Evolutionary conservation across 2,329 filamentous ascomycete species (phyloP), one percentile per base, ranked within the genome.

Genomic region (Westerdykella aurantiaca): DNA sequence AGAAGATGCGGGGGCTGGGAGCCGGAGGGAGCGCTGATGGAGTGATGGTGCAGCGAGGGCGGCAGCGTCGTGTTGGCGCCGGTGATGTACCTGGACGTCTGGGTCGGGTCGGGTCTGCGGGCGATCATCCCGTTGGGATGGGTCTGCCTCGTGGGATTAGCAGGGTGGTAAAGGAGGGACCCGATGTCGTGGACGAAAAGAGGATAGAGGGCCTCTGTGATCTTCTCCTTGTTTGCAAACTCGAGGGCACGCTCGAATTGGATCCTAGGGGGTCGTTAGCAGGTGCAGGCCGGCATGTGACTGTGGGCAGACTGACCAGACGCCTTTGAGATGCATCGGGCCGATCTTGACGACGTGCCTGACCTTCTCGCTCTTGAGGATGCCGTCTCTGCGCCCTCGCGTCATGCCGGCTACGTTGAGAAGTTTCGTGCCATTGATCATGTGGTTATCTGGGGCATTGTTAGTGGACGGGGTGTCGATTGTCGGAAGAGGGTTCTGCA

Each of bases 141-240:
- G 11, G 68, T 84, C 89, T 38, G 85, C 88, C 88, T 78, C 52
- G 73, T 86, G 63, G 89, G 85, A 65, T 96, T 96, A 34, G 86
- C 85, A 0, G 93, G 91, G 66, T 97, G 91, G 68, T 96, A 97
- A 39, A 97, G 79, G 52, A 97, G 76, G 45, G 88, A 86, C 47
- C 88, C 88, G 64, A 97, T 97, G 70, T 97, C 95, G 70, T 97
- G 90, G 33, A 97, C 93, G 66, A 98, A 98, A 39, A 98, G 76
- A 41, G 93, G 93, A 68, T 97, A 98, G 43, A 97, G 73, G 38
- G 90, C 74, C 70, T 97, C 91, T 0, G 93, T 97, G 52, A 97
- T 98, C 73, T 97, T 97, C 70, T 98, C 93, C 77, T 96, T 97
- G 74, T 98, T 98, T 53, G 93, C 93, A 66, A 98, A 97, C 60